Conservation (phyloP, 176 grass and related monocot species). For the Neostapfia colusana region DNA sequence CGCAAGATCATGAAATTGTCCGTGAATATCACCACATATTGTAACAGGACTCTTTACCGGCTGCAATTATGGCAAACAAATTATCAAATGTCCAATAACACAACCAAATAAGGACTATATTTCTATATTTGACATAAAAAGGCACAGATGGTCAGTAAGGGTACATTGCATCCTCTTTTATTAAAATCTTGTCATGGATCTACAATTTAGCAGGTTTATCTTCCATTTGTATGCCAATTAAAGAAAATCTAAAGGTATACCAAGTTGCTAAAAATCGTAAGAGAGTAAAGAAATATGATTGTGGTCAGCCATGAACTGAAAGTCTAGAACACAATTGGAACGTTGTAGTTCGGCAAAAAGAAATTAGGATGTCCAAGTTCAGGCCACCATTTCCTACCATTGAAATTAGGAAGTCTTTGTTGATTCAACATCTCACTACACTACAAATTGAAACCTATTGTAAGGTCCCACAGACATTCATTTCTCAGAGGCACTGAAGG, state of each 20-base stretch:
- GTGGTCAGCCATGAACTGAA: too few relatives aligned
- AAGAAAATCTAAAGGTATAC: too few relatives aligned
- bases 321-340: too few relatives aligned
- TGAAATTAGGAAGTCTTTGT: background rate
- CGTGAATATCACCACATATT: constrained; percentile 99
- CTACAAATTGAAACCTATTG: background rate
- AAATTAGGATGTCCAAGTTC: too few relatives aligned
- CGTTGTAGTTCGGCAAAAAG: too few relatives aligned
- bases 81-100: background rate
- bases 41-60: constrained; percentile 96
- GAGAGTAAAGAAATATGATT: too few relatives aligned
- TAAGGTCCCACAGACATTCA: background rate
- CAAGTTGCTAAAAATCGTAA: too few relatives aligned
- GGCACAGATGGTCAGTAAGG: background rate
- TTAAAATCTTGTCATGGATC: constrained; percentile 3
- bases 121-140: background rate
- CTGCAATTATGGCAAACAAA: constrained; percentile 43
- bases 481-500: background rate
- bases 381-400: background rate
- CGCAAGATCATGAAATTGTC: constrained; percentile 99
- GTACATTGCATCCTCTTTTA: background rate
- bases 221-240: background rate
- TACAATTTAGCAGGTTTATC: background rate
- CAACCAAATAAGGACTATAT: constrained; percentile 11
- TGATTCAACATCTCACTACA: background rate